These are phyloP conservation scores for Heterobasidion irregulare DNA, from an alignment of 1,284 basidiomycete species.

Conservation along the genomic window DNA sequence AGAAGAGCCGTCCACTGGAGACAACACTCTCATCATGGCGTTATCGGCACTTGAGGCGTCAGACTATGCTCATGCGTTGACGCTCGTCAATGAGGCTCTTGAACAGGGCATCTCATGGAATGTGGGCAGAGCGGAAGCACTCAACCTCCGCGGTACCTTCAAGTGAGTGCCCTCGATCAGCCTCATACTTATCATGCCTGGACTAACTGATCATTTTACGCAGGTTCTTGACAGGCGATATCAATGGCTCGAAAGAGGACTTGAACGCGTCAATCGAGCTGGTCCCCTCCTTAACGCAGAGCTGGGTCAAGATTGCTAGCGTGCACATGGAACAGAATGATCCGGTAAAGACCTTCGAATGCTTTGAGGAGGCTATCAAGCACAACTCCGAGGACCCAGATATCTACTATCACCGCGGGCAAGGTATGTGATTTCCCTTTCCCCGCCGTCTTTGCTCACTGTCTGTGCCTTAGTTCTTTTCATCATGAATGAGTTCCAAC, in stretches of 20 bases:
- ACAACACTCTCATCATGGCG: conserved; percentile 77
- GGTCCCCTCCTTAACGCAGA: conserved; percentile 77
- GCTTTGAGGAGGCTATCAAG: conserved; percentile 86
- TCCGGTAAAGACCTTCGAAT: conserved; percentile 75
- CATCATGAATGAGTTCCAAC: conserved; percentile 86
- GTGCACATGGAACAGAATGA: conserved; percentile 96
- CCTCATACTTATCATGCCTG: background rate
- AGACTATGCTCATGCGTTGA: conserved; percentile 83
- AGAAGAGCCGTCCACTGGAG: conserved; percentile 71
- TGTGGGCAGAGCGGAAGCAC: conserved; percentile 75
- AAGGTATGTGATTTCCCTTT: conserved; percentile 45
- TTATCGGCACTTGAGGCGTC: conserved; percentile 80
- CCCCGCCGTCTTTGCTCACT: background rate
- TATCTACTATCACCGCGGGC: conserved; percentile 98
- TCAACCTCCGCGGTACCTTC: conserved; percentile 95
- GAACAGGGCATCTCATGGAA: conserved; percentile 83
- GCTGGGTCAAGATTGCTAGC: conserved; percentile 94
- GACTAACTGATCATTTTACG: background rate
- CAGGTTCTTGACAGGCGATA: conserved; percentile 85
- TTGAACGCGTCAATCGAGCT: conserved; percentile 74
- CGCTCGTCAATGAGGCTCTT: conserved; percentile 80
- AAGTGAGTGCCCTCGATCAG: conserved; percentile 40
- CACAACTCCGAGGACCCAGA: conserved; percentile 86
- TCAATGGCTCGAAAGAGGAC: conserved; percentile 80
- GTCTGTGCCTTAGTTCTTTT: conserved; percentile 67